phyloP scores from a whole-genome alignment of 2,329 filamentous ascomycete genomes.

The Ophiostoma novo-ulmi region DNA sequence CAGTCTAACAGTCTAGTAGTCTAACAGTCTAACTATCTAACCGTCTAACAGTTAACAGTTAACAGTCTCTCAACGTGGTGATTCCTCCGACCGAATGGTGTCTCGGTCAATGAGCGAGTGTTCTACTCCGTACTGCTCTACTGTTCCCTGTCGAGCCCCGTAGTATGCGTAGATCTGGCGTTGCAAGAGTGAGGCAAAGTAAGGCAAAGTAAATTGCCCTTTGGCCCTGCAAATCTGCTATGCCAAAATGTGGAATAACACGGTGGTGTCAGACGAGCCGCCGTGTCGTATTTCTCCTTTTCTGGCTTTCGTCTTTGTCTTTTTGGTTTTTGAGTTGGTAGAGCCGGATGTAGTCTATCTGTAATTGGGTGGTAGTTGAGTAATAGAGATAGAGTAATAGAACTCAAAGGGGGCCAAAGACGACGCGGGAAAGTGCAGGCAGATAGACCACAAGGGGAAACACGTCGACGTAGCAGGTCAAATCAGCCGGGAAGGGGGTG shows the following conservation, averaged over 20 bases:
- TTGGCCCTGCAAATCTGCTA: slow-evolving; percentile 1
- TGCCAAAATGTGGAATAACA: slow-evolving; percentile 9
- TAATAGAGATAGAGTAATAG: background rate
- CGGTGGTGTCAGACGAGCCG: background rate
- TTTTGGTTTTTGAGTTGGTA: background rate
- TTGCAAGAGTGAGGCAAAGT: slow-evolving; percentile 11
- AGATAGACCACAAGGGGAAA: background rate
- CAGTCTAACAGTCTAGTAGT: background rate
- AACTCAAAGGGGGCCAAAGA: background rate
- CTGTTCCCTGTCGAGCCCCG: slow-evolving; percentile 13
- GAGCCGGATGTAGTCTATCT: background rate
- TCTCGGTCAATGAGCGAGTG: background rate
- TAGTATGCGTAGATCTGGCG: slow-evolving; percentile 14
- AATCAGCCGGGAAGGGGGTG: slow-evolving; percentile 4
- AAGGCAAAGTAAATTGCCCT: slow-evolving; percentile 10
- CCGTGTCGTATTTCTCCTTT: slow-evolving; percentile 8
- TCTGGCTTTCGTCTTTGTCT: background rate
- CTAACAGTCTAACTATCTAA: background rate
- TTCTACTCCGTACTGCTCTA: background rate
- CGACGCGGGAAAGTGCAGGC: slow-evolving; percentile 1
- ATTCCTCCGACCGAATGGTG: background rate
- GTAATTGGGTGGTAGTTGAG: background rate
- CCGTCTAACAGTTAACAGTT: background rate
- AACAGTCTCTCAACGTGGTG: background rate
- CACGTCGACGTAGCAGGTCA: slow-evolving; percentile 6